Evolutionary conservation across 2,329 filamentous ascomycete genomes (phyloP), one percentile per base, ranked within the genome.

Genomic region (Fusarium penzigii): DNA sequence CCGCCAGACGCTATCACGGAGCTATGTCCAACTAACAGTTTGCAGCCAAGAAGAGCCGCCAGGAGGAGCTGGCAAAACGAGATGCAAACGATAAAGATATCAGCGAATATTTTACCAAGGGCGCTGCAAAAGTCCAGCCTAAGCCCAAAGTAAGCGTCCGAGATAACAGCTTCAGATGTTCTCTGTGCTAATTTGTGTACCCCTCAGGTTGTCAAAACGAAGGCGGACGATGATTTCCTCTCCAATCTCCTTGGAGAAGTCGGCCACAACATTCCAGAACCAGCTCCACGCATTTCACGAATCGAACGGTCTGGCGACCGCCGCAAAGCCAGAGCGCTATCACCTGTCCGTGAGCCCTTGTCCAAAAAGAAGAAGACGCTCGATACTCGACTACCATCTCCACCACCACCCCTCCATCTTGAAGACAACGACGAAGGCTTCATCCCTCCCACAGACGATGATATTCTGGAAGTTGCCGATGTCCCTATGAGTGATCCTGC

Each of bases 41-140:
- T 39, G 40, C 57, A 92, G 89, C 87, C 58, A 97, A 97, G 73
- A 84, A 92, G 64, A 92, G 90, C 70, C 88, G 88, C 14, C 90
- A 96, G 65, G 90, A 96, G 61, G 92, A 96, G 52, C 86, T 89
- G 58, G 86, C 91, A 52, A 89, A 90, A 69, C 85, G 88, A 65
- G 90, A 96, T 63, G 92, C 90, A 70, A 90, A 92, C 61, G 92
- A 95, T 71, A 89, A 89, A 66, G 89, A 92, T 63, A 97, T 99
- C 68, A 92, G 88, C 72, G 93, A 95, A 65, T 99, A 95, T 74
- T 97, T 99, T 70, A 93, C 83, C 61, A 89, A 88, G 63, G 91
- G 90, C 49, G 82, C 84, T 34, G 77, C 78, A 53, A 81, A 81
- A 59, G 72, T 81, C 46, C 86, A 86, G 51, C 78, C 87, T 13